phyloP scores from a whole-genome alignment of 2,329 filamentous ascomycete species.

The Parastagonospora nodorum region DNA sequence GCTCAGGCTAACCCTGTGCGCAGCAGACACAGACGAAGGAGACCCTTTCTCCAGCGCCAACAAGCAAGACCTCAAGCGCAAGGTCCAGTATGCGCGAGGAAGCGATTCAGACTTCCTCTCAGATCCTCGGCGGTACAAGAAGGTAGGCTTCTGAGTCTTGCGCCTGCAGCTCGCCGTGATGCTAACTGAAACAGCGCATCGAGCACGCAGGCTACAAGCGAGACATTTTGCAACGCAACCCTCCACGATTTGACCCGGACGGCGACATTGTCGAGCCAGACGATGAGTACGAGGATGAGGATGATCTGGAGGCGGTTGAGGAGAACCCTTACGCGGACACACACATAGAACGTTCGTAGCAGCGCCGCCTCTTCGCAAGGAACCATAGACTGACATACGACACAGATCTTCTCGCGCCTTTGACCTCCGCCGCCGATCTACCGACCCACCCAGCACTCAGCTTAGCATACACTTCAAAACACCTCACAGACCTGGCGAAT shows the following conservation, averaged over 20 bases:
- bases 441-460: constrained; percentile 75
- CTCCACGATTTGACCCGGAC: constrained; percentile 74
- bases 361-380: not conserved
- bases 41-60: constrained; percentile 74
- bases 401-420: constrained; percentile 72
- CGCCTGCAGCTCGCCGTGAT: constrained; percentile 7
- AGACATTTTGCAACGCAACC: constrained; percentile 75
- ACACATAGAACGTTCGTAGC: constrained; percentile 67
- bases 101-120: constrained; percentile 66
- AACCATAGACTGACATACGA: not conserved
- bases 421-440: constrained; percentile 76
- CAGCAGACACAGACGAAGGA: constrained; percentile 78
- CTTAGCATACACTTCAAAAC: constrained; percentile 74
- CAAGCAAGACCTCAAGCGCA: constrained; percentile 78
- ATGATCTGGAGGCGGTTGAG: constrained; percentile 65
- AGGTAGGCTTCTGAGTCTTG: constrained; percentile 56
- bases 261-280: constrained; percentile 77
- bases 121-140: constrained; percentile 71
- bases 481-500: constrained; percentile 70
- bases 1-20: constrained; percentile 17
- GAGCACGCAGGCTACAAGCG: constrained; percentile 75
- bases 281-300: constrained; percentile 70
- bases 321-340: constrained; percentile 76
- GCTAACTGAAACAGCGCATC: constrained; percentile 60
- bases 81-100: constrained; percentile 71